Conservation (phyloP, 805 yeast genomes). For the Hanseniaspora opuntiae region DNA sequence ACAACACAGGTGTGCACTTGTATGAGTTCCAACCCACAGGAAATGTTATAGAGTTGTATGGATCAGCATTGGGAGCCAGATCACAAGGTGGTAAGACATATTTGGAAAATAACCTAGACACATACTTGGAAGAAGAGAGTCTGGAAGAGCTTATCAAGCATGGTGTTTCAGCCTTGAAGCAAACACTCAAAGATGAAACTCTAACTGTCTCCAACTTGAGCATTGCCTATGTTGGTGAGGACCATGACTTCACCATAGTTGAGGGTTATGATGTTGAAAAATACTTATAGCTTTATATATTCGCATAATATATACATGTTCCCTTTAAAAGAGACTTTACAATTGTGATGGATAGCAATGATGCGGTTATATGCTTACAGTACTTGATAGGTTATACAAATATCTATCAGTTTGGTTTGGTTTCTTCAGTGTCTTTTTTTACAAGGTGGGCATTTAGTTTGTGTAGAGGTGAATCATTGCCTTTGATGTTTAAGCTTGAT, state of each 20-base stretch:
- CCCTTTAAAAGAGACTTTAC: too few species aligned
- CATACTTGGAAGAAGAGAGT: slow-evolving; percentile 43
- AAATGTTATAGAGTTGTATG: slow-evolving; percentile 75
- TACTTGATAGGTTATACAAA: not conserved
- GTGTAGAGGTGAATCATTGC: not conserved
- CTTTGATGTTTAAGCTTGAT: not conserved
- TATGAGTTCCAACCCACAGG: slow-evolving; percentile 96
- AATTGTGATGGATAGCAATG: too few species aligned
- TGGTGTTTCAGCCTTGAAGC: slow-evolving; percentile 84
- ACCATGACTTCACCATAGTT: slow-evolving; percentile 54
- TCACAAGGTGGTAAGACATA: slow-evolving; percentile 97
- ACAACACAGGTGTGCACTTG: slow-evolving; percentile 86
- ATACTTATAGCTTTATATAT: slow-evolving; percentile 18
- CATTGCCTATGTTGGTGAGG: slow-evolving; percentile 84
- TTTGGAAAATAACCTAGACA: slow-evolving; percentile 70
- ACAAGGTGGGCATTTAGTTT: not conserved
- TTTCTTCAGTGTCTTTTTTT: not conserved
- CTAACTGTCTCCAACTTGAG: slow-evolving; percentile 72
- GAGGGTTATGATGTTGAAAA: slow-evolving; percentile 69
- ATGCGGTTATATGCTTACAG: too few species aligned
- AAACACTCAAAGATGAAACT: slow-evolving; percentile 90
- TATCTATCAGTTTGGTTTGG: not conserved
- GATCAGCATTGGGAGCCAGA: slow-evolving; percentile 95
- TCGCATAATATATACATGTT: not conserved
- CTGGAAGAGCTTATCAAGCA: slow-evolving; percentile 67